These are phyloP conservation scores for Fremontodendron californicum DNA, from an alignment of 345 rosid genomes.

Conservation along the genomic window DNA sequence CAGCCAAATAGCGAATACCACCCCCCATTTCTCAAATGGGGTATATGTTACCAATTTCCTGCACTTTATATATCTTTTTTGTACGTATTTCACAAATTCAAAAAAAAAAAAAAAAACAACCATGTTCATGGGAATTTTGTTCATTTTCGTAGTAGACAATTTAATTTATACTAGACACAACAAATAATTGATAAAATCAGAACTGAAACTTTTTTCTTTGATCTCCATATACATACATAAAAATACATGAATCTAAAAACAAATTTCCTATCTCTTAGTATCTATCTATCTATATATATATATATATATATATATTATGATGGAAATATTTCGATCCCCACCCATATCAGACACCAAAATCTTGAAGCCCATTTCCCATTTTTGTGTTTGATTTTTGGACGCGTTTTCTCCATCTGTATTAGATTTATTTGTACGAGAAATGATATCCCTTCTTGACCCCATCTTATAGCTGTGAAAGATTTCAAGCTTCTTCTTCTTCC, in stretches of 20 bases:
- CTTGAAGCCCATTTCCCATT: slow-evolving; percentile 24
- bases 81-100: not conserved
- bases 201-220: not conserved
- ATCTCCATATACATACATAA: not conserved
- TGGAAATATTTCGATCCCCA: not conserved
- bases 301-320: not conserved
- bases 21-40: not conserved
- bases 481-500: not conserved
- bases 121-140: not conserved
- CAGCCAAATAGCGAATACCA: not conserved
- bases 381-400: slow-evolving; percentile 9
- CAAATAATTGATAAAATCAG: slow-evolving; percentile 21
- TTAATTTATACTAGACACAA: not conserved
- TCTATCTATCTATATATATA: not conserved
- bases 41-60: not conserved
- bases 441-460: slow-evolving; percentile 21
- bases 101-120: not conserved
- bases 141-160: slow-evolving; percentile 21
- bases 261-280: no score
- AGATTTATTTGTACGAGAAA: slow-evolving; percentile 3
- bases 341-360: slow-evolving; percentile 23
- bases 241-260: not conserved
- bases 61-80: not conserved
- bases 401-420: slow-evolving; percentile 10
- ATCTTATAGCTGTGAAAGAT: not conserved